A percentile compares a stretch with the other conserved stretches of the same genome.
These are phyloP conservation scores for Xerocomus potaroensis DNA, from an alignment of 768 basidiomycete species.

Conservation along the genomic window DNA sequence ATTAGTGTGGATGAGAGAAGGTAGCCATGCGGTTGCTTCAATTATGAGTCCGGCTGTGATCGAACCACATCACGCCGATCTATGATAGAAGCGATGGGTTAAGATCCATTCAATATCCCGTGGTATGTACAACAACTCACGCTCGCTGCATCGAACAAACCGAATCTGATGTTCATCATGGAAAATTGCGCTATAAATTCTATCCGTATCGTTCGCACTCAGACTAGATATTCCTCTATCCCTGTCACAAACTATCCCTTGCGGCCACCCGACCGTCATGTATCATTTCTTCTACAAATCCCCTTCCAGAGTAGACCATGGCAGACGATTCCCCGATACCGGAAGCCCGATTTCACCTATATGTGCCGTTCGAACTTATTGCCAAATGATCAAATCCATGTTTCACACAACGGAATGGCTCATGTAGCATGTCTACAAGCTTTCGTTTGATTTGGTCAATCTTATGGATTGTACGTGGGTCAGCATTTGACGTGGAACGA, in stretches of 20 bases:
- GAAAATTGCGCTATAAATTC: background rate
- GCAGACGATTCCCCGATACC: background rate
- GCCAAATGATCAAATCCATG: too few species aligned
- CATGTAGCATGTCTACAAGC: conserved; percentile 9
- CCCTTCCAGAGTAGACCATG: conserved; percentile 1
- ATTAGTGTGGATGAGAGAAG: background rate
- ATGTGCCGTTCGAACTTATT: background rate
- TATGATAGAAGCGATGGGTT: too few species aligned
- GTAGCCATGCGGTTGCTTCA: too few species aligned
- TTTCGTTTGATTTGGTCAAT: background rate
- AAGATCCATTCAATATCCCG: background rate
- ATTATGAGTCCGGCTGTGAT: too few species aligned
- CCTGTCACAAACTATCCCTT: background rate
- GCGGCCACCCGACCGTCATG: background rate
- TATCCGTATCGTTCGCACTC: background rate
- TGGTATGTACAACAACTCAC: background rate
- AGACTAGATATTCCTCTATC: conserved; percentile 1
- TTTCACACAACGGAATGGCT: background rate
- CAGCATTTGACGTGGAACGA: background rate
- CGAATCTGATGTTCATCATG: background rate
- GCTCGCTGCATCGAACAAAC: background rate
- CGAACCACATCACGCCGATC: too few species aligned
- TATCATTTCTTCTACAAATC: background rate
- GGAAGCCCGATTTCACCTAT: background rate
- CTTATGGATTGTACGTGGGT: background rate